Evolutionary conservation across 2,329 filamentous ascomycete species (phyloP).

Genomic region (Seiridium unicorne): DNA sequence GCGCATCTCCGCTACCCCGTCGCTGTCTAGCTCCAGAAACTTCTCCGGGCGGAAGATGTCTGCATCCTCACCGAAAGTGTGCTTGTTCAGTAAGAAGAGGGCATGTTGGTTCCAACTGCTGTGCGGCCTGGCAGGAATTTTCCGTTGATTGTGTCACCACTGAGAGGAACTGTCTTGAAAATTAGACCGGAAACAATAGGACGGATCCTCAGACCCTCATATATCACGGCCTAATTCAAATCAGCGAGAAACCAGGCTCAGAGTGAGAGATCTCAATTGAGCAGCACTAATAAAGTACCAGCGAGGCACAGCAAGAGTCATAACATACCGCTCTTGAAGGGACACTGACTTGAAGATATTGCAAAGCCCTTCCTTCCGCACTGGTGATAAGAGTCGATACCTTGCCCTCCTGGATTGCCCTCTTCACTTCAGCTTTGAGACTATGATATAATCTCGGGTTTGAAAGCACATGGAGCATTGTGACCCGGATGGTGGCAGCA

Average conservation of each 20-base stretch:
- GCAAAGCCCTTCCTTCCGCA: constrained; percentile 27
- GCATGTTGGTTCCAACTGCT: constrained; percentile 30
- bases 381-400: constrained; percentile 27
- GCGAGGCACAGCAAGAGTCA: not conserved
- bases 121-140: constrained; percentile 33
- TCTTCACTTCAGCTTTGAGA: constrained; percentile 43
- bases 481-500: constrained; percentile 43
- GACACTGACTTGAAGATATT: constrained; percentile 26
- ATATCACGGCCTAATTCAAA: constrained; percentile 28
- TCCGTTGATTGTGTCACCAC: constrained; percentile 25
- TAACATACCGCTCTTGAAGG: not conserved
- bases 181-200: constrained; percentile 29
- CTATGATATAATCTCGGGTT: constrained; percentile 40
- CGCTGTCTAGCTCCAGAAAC: constrained; percentile 32
- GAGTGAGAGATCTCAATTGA: not conserved
- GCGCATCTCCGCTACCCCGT: constrained; percentile 24
- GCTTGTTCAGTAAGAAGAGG: constrained; percentile 27
- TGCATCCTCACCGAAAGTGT: constrained; percentile 29
- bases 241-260: not conserved
- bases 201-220: constrained; percentile 34
- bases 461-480: constrained; percentile 45
- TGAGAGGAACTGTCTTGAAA: constrained; percentile 15
- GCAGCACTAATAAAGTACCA: not conserved
- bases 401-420: constrained; percentile 27
- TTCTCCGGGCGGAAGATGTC: constrained; percentile 38